Conservation (phyloP, 768 basidiomycete genomes). For the Tulasnella sp. region DNA sequence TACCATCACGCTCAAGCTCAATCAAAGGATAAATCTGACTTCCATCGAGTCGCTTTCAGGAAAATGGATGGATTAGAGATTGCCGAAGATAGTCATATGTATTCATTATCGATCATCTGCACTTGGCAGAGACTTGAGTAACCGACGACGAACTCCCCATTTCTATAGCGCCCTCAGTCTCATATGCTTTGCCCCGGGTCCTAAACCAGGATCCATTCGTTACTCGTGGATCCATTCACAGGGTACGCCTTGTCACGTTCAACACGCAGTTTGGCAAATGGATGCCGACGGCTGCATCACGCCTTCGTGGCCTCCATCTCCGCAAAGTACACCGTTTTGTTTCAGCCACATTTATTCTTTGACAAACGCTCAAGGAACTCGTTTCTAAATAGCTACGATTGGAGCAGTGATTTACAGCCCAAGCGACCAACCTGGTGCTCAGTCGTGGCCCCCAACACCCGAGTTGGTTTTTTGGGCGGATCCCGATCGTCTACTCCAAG, state of each 20-base stretch:
- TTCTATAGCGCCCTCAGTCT: neutral
- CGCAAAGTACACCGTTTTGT: neutral
- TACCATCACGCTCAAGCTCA: neutral
- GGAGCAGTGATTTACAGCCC: neutral
- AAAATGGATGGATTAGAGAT: neutral
- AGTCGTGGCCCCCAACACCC: neutral
- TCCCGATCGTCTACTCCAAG: neutral
- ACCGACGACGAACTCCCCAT: neutral
- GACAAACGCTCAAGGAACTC: neutral
- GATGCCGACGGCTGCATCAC: neutral
- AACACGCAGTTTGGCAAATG: neutral
- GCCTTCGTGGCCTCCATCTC: neutral
- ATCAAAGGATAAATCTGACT: neutral
- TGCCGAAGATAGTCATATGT: neutral
- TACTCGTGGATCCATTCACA: neutral
- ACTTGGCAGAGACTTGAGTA: neutral
- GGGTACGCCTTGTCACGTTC: neutral
- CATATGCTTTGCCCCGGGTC: neutral
- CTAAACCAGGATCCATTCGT: neutral
- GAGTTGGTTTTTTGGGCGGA: neutral
- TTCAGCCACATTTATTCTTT: too few species aligned
- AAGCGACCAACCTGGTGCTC: too few species aligned
- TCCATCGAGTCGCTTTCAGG: neutral
- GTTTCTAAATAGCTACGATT: neutral
- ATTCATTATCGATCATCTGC: neutral